phyloP scores from a whole-genome alignment of 2,329 filamentous ascomycete genomes.

The Madurella fahalii region DNA sequence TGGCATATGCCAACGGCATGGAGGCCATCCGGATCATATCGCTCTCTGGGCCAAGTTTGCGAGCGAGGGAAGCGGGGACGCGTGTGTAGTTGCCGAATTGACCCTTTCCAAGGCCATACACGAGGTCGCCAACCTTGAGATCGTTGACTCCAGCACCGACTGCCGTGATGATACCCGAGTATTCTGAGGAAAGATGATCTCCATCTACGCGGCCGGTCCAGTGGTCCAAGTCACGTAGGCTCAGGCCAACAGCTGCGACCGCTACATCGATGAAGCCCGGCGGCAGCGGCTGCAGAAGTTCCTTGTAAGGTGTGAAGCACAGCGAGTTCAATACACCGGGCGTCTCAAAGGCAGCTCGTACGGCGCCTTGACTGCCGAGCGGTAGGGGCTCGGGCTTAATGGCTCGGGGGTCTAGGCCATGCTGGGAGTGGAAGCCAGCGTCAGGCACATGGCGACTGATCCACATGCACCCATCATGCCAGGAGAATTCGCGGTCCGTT shows the following conservation, averaged over 20 bases:
- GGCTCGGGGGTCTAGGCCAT: conserved; percentile 6
- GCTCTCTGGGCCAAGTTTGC: conserved; percentile 20
- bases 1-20: conserved; percentile 26
- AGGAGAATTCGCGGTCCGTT: conserved; percentile 28
- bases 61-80: conserved; percentile 22
- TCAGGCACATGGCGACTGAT: conserved; percentile 29
- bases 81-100: conserved; percentile 27
- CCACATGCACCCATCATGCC: conserved; percentile 30
- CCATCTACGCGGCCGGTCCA: conserved; percentile 24
- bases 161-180: conserved; percentile 20
- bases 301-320: conserved; percentile 26
- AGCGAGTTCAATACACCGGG: conserved; percentile 29
- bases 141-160: conserved; percentile 17
- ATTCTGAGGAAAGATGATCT: conserved; percentile 17
- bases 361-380: conserved; percentile 19
- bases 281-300: conserved; percentile 18
- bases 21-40: conserved; percentile 20
- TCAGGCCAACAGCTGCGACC: conserved; percentile 28
- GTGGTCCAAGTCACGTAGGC: conserved; percentile 27
- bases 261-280: conserved; percentile 27
- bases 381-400: conserved; percentile 4
- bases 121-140: conserved; percentile 25
- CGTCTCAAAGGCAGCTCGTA: conserved; percentile 28
- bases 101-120: conserved; percentile 25
- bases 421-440: conserved; percentile 18